phyloP scores from a whole-genome alignment of 768 basidiomycete genomes.

The Floccularia luteovirens region DNA sequence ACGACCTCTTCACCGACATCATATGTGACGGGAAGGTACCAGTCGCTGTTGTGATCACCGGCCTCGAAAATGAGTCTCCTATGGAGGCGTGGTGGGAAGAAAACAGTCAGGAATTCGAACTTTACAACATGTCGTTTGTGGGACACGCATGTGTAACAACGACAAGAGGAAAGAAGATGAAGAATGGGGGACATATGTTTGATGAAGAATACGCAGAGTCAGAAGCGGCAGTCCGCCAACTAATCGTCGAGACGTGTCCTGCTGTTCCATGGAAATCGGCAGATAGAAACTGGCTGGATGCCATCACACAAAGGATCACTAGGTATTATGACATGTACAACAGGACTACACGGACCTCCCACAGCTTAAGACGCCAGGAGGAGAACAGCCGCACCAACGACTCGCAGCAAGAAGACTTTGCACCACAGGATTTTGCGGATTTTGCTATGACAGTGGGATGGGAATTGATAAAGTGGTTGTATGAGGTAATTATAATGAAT shows the following conservation, averaged over 20 bases:
- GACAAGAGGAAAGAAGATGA: constrained; percentile 11
- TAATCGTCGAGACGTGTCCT: constrained; percentile 6
- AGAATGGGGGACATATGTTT: constrained; percentile 10
- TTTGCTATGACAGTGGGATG: no score
- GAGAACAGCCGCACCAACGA: no score
- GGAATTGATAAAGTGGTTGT: no score
- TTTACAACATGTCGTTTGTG: constrained; percentile 21
- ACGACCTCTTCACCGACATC: constrained; percentile 26
- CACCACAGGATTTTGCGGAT: no score
- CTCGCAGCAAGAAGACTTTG: no score
- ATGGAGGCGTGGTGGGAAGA: constrained; percentile 29
- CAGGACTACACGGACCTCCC: no score
- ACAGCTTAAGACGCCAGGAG: no score
- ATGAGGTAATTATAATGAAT: no score
- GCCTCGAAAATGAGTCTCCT: constrained; percentile 27
- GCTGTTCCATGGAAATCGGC: no score
- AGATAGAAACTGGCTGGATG: no score
- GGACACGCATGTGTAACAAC: constrained; percentile 24
- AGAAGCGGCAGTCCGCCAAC: constrained; percentile 4
- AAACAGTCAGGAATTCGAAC: constrained; percentile 18
- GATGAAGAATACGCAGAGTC: constrained; percentile 14
- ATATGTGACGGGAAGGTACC: constrained; percentile 26
- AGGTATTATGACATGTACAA: no score
- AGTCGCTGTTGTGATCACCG: constrained; percentile 26
- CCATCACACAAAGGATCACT: no score